phyloP scores from a whole-genome alignment of 2,329 filamentous ascomycete genomes.

The Catunica adiposa region DNA sequence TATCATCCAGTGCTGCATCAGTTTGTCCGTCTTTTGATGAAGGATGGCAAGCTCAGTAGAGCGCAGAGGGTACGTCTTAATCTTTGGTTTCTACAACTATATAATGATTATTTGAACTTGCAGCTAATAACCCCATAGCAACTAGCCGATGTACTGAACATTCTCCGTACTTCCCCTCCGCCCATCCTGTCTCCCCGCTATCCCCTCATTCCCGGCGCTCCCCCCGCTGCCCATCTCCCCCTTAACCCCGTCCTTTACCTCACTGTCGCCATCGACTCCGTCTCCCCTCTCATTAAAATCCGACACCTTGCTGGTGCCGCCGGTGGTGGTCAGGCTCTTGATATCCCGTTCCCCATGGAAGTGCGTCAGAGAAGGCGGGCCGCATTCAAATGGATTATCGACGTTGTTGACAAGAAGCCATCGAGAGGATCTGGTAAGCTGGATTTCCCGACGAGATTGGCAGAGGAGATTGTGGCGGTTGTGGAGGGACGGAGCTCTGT shows the following conservation, averaged over 20 bases:
- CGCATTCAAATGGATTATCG: conserved; percentile 80
- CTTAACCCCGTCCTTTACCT: conserved; percentile 83
- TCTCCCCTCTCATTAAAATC: conserved; percentile 75
- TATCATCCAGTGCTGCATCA: conserved; percentile 77
- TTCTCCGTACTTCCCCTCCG: conserved; percentile 68
- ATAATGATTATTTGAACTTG: not conserved
- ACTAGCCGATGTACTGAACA: conserved; percentile 67
- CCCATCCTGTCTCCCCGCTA: conserved; percentile 57
- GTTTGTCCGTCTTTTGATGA: conserved; percentile 81
- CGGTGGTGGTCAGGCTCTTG: conserved; percentile 71
- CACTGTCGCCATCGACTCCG: conserved; percentile 76
- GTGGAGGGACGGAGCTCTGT: conserved; percentile 69
- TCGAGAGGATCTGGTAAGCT: conserved; percentile 53
- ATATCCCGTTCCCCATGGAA: conserved; percentile 62
- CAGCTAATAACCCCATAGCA: conserved; percentile 39
- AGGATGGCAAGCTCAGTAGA: conserved; percentile 71
- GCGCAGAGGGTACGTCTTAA: conserved; percentile 63
- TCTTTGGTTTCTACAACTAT: not conserved
- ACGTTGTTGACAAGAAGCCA: conserved; percentile 62
- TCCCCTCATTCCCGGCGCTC: conserved; percentile 58
- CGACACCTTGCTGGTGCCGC: conserved; percentile 58
- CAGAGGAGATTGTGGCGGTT: conserved; percentile 72
- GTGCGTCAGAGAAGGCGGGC: conserved; percentile 59
- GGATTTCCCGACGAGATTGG: conserved; percentile 61
- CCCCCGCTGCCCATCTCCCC: conserved; percentile 63